Evolutionary conservation across 805 yeast genomes (phyloP), one percentile per base, ranked within the genome.

Genomic region (Aciculoconidium aculeatum): DNA sequence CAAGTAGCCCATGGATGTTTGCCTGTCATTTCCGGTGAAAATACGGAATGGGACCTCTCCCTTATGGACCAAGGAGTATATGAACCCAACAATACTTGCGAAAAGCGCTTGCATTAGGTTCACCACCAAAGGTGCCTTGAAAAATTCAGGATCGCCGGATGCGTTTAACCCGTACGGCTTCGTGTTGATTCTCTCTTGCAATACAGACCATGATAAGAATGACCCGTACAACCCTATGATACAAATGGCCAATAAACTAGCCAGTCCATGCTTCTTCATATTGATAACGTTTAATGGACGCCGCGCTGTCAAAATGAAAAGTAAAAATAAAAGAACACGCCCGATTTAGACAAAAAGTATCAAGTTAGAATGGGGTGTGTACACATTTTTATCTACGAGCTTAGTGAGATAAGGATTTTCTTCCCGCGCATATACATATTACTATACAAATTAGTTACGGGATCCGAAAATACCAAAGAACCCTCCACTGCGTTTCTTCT

Each of bases 201-300:
- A 71, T 20, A 85, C 70, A 0, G 95, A 87, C 98, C 98, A 92
- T 2, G 90, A 70, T 15, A 92, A 59, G 45, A 92, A 92, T 27
- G 95, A 80, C 2, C 74, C 75, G 48, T 92, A 92, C 20, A 92
- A 83, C 0, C 96, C 96, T 7, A 47, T 30, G 5, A 64, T 62
- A 35, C 64, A 61, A 11, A 53, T 30, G 1, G 50, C 39, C 4
- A 64, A 46, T 13, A 60, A 52, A 14, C 52, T 17, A 7, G 39
- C 35, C 47, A 37, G 44, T 13, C 55, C 43, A 12, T 39, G 36
- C 15, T 31, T 35, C 19, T 39, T 36, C 36, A 30, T 30, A 16
- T 19, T 20, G 11, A 11, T 11, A 13, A 26, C 23, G 28, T 23
- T 26, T n/a, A n/a, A n/a, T n/a, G n/a, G n/a, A n/a, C n/a, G n/a